Conservation (phyloP, 345 rosid genomes). For the Salix exigua region DNA sequence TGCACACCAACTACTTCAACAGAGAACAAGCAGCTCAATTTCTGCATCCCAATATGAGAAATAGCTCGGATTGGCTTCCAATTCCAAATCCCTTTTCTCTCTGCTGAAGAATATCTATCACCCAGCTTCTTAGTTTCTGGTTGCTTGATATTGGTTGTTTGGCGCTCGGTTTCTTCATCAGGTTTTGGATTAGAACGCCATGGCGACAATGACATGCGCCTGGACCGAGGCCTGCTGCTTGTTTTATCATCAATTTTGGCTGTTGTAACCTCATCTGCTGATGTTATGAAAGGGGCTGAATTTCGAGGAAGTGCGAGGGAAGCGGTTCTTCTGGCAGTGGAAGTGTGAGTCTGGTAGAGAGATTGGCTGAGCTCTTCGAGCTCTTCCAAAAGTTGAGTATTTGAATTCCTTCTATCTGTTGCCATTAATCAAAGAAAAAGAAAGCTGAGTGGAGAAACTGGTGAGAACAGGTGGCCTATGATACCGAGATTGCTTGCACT, state of each 20-base stretch:
- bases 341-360: conserved; percentile 64
- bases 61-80: conserved; percentile 94
- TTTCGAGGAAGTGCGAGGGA: conserved; percentile 80
- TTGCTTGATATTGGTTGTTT: not conserved
- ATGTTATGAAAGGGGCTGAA: conserved; percentile 39
- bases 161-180: conserved; percentile 28
- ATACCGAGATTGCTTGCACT: not conserved
- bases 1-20: conserved; percentile 80
- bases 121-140: conserved; percentile 27
- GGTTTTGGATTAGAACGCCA: conserved; percentile 79
- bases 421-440: conserved; percentile 33
- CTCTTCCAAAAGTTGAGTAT: conserved; percentile 69
- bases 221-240: conserved; percentile 34
- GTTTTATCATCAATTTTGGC: conserved; percentile 28
- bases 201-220: conserved; percentile 90
- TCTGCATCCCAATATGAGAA: conserved; percentile 78
- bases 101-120: conserved; percentile 32
- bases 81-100: conserved; percentile 81
- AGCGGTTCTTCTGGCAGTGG: conserved; percentile 52
- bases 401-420: conserved; percentile 54
- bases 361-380: conserved; percentile 77
- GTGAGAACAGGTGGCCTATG: not conserved
- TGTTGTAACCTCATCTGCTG: conserved; percentile 40
- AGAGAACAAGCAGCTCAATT: conserved; percentile 79
- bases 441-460: not conserved